These are phyloP conservation scores for Leccinum boreale DNA, from an alignment of 768 basidiomycete genomes.

Conservation along the genomic window DNA sequence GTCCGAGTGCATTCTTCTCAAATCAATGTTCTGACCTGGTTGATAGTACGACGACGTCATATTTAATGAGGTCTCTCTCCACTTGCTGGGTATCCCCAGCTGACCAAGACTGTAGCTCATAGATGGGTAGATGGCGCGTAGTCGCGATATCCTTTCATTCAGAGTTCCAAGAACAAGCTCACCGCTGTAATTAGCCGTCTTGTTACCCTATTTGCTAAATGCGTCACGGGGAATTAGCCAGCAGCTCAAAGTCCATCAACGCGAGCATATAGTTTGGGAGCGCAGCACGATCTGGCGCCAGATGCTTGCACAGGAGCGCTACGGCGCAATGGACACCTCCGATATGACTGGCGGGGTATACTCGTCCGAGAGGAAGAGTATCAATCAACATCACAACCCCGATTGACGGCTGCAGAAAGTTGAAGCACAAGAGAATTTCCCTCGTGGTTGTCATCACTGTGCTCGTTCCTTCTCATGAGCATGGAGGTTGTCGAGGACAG, in stretches of 20 bases:
- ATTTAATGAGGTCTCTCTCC: constrained; percentile 18
- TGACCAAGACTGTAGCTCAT: too few relatives aligned
- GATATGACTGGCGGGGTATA: constrained; percentile 39
- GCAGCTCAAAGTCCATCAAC: constrained; percentile 81
- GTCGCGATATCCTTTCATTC: constrained; percentile 55
- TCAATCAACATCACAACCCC: constrained; percentile 54
- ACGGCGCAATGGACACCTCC: constrained; percentile 42
- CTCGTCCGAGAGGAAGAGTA: constrained; percentile 42
- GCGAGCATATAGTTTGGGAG: constrained; percentile 95
- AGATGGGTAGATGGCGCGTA: too few relatives aligned
- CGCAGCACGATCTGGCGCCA: constrained; percentile 87
- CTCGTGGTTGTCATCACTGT: constrained; percentile 50
- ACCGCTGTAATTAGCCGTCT: constrained; percentile 56
- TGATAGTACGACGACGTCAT: constrained; percentile 94
- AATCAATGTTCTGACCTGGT: background rate
- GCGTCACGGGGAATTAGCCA: constrained; percentile 77
- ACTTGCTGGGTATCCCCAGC: too few relatives aligned
- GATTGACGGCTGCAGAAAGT: constrained; percentile 56
- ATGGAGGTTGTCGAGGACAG: constrained; percentile 51
- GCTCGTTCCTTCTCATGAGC: constrained; percentile 58
- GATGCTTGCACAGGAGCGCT: constrained; percentile 83
- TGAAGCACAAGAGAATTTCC: constrained; percentile 63
- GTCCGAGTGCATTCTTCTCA: constrained; percentile 14
- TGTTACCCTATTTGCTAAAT: constrained; percentile 75
- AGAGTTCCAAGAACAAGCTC: constrained; percentile 58